These are phyloP conservation scores for Ilyonectria mors-panacis DNA, from an alignment of 2,329 filamentous ascomycete species.

Conservation along the genomic window DNA sequence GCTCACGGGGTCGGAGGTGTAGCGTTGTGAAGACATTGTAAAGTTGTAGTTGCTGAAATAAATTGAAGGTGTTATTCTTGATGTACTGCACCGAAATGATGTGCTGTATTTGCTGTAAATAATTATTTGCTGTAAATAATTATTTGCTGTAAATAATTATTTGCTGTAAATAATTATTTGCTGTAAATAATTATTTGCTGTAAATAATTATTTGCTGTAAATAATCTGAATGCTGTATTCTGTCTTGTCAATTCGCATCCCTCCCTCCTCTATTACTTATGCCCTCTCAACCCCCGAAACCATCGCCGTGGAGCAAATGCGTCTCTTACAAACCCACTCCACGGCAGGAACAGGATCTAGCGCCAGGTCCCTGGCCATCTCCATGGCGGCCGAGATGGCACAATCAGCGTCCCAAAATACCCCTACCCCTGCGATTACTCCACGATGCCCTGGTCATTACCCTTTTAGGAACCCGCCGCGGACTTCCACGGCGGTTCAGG, in stretches of 20 bases:
- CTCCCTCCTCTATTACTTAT: slow-evolving; percentile 9
- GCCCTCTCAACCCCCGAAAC: background rate
- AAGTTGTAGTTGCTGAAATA: background rate
- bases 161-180: slow-evolving; percentile 11
- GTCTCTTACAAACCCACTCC: background rate
- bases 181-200: slow-evolving; percentile 13
- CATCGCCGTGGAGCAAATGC: slow-evolving; percentile 12
- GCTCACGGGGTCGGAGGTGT: slow-evolving; percentile 35
- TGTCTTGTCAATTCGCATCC: slow-evolving; percentile 5
- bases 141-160: slow-evolving; percentile 6
- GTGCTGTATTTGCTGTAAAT: slow-evolving; percentile 8
- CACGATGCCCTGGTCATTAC: background rate
- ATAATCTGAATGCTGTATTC: slow-evolving; percentile 5
- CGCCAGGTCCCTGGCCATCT: background rate
- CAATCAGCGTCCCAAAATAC: background rate
- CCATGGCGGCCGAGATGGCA: background rate
- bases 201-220: slow-evolving; percentile 10
- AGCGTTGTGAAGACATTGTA: slow-evolving; percentile 37
- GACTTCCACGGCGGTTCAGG: slow-evolving; percentile 31
- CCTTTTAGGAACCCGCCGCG: slow-evolving; percentile 11
- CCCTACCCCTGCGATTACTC: background rate
- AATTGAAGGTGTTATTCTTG: background rate
- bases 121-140: slow-evolving; percentile 11
- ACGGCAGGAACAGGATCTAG: background rate
- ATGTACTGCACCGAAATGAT: background rate